Evolutionary conservation across 1,284 basidiomycete genomes (phyloP), one percentile per base, ranked within the genome.

Genomic region (Ceratorhiza oryzae-sativae): DNA sequence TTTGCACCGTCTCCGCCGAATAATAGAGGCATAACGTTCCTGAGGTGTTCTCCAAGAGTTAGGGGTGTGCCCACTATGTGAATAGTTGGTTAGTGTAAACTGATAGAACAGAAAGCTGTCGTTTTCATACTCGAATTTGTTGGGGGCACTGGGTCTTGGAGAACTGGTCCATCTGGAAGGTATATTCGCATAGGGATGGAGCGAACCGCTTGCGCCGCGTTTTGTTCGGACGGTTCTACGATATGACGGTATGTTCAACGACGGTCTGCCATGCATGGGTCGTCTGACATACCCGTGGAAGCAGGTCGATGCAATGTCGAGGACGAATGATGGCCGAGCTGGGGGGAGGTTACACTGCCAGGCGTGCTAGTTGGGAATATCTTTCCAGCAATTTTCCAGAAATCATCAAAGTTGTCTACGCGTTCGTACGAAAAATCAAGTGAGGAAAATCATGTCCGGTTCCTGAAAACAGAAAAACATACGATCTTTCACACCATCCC

Each of bases 401-500:
- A 97, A 74, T 95, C 88, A 76, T 98, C 95, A 78, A 96, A 98
- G 80, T 97, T 95, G 81, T 96, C 95, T 94, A 77, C 39, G 15
- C 65, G 2, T 39, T 6, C 13, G 13, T 39, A 39, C 13, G 10
- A 12, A 59, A 53, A 34, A 12, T n/a, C 27, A 13, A 67, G 48
- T 51, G 13, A 8, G 12, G 18, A 36, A 41, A n/a, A n/a, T n/a
- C n/a, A n/a, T n/a, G n/a, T n/a, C n/a, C n/a, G n/a, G n/a, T n/a
- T n/a, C n/a, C n/a, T n/a, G 4, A 39, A 62, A 39, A 39, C 3
- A 0, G 71, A 30, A 72, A 70, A n/a, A 82, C 92, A 81, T 78
- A 95, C 94, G 92, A 78, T 94, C 90, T 82, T 89, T 89, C 75
- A 97, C 91, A 5, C 94, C 95, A 76, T 97, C 93, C 95, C 95